Base-by-base conservation (phyloP, 2,329 filamentous ascomycete genomes). In the Cryphonectria japonica region DNA sequence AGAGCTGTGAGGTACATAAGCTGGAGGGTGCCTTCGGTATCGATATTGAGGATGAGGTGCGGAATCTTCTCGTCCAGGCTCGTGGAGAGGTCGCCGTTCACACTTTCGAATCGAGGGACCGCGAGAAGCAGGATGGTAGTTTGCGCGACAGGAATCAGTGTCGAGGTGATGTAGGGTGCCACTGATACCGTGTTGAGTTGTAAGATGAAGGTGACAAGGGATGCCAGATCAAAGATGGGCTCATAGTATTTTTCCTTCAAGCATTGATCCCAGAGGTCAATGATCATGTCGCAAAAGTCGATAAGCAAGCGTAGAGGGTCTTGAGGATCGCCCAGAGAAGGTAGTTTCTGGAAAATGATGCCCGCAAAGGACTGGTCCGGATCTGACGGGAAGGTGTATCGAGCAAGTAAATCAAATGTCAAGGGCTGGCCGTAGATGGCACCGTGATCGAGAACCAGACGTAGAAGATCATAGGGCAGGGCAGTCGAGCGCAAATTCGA, bases 261-360 rank as follows among this genome's bases (percentile, higher is more conserved):
- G 77, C 92, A 94, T 29, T 85, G 85, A 22, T 85, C 84, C 92
- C 93, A 95, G 19, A 95, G 79, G 22, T 86, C 83, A 66, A 93
- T 85, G 29, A 94, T 80, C 41, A 89, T 82, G 65, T 88, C 83
- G 66, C 88, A 89, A 74, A 94, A 90, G 72, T 90, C 87, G 13
- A 91, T 82, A 1, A 92, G 86, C 3, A 93, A 83, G 77, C 81
- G 88, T 80, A 82, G 83, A 65, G 82, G 87, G 71, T 82, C 85
- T 68, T 77, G 82, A 69, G 78, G 82, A 63, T 80, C 84, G 67
- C 87, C 87, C 73, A 90, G 84, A 7, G 84, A 78, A 0, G 91
- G 88, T n/a, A 95, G 80, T 61, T 86, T 87, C 73, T 92, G 89
- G 68, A 93, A 87, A 41, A 95, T 86, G 32, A 90, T 83, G 3